Conservation (phyloP, 2,329 filamentous ascomycete species). For the Curvularia verruculosa region DNA sequence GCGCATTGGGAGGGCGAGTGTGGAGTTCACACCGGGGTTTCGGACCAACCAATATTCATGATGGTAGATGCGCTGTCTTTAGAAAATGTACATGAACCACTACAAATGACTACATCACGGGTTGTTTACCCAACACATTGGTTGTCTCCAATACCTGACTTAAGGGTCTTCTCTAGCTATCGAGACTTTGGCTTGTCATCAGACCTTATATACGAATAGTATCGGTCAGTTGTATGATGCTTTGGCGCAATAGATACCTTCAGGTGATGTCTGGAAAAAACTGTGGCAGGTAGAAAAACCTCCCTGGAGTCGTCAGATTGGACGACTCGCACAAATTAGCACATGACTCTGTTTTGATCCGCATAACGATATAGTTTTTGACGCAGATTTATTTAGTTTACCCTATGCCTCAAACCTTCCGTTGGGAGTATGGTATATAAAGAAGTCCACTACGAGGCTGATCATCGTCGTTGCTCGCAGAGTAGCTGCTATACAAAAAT, state of each 20-base stretch:
- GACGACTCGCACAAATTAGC: not conserved
- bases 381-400: not conserved
- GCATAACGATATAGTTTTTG: not conserved
- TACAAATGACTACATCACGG: not conserved
- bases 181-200: slow-evolving; percentile 10
- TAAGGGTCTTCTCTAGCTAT: not conserved
- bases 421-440: not conserved
- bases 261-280: too few relatives aligned
- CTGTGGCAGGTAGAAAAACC: too few relatives aligned
- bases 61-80: not conserved
- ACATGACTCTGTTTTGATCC: not conserved
- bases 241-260: too few relatives aligned
- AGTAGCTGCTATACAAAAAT: not conserved
- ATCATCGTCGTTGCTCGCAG: not conserved
- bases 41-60: too few relatives aligned
- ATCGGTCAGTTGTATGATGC: not conserved
- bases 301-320: too few relatives aligned
- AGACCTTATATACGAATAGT: not conserved
- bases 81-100: not conserved
- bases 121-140: not conserved
- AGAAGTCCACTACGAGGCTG: not conserved
- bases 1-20: not conserved
- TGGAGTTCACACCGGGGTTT: not conserved
- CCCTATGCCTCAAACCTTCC: not conserved
- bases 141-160: not conserved